Evolutionary conservation across 768 basidiomycete genomes (phyloP).

Genomic region (Suillus discolor): DNA sequence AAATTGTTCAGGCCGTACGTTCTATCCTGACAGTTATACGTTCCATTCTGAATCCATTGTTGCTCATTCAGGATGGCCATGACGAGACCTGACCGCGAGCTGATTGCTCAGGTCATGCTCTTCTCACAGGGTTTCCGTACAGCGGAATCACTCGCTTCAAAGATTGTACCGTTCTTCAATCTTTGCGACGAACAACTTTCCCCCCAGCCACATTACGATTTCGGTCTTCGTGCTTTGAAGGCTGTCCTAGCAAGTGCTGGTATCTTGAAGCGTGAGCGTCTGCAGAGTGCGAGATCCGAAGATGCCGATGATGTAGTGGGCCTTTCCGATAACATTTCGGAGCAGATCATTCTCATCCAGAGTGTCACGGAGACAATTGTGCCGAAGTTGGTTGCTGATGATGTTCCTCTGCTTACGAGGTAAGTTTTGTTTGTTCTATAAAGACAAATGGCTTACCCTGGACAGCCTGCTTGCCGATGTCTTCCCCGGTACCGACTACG

Average conservation of each 20-base stretch:
- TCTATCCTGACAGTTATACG: not conserved
- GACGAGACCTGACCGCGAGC: slow-evolving; percentile 97
- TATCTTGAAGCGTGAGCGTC: slow-evolving; percentile 92
- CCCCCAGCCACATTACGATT: slow-evolving; percentile 98
- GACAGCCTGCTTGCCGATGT: slow-evolving; percentile 89
- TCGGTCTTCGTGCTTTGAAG: slow-evolving; percentile 96
- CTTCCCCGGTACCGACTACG: slow-evolving; percentile 93
- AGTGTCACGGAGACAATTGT: slow-evolving; percentile 99
- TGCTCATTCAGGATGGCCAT: slow-evolving; percentile 82
- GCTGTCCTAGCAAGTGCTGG: slow-evolving; percentile 96
- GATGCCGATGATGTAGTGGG: slow-evolving; percentile 46
- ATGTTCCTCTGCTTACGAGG: slow-evolving; percentile 94
- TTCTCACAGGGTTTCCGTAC: slow-evolving; percentile 99
- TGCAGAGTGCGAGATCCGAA: slow-evolving; percentile 50
- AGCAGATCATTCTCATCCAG: slow-evolving; percentile 97
- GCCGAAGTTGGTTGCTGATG: slow-evolving; percentile 95
- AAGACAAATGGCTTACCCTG: not conserved
- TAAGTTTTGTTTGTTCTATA: slow-evolving; percentile 33
- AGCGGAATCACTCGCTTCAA: slow-evolving; percentile 95
- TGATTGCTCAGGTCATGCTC: slow-evolving; percentile 99
- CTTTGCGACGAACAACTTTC: slow-evolving; percentile 97
- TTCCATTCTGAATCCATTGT: slow-evolving; percentile 15
- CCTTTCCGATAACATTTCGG: slow-evolving; percentile 74
- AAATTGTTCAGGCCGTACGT: slow-evolving; percentile 92
- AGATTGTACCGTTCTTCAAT: slow-evolving; percentile 99